phyloP scores from a whole-genome alignment of 371 early-diverging fungal genomes.

The Mucor circinelloides region DNA sequence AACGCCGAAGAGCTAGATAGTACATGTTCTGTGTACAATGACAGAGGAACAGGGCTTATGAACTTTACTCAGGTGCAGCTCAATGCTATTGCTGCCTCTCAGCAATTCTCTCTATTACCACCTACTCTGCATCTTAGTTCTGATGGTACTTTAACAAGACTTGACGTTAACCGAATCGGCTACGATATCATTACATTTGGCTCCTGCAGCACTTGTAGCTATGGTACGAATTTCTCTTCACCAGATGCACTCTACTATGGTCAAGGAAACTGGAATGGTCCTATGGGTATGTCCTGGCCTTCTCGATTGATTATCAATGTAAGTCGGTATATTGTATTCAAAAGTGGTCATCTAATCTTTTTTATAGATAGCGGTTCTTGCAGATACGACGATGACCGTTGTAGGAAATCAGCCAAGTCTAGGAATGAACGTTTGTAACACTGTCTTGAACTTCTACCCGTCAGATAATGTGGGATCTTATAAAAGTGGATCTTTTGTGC shows the following conservation, averaged over 20 bases:
- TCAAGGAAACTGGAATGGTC: slow-evolving; percentile 22
- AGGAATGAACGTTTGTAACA: slow-evolving; percentile 6
- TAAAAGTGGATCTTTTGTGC: neutral
- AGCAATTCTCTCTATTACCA: neutral
- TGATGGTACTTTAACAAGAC: neutral
- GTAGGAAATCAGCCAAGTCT: slow-evolving; percentile 3
- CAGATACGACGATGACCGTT: slow-evolving; percentile 9
- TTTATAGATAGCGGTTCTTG: slow-evolving; percentile 28
- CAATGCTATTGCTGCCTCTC: neutral
- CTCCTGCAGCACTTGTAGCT: neutral
- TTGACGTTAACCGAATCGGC: neutral
- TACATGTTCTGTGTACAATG: neutral
- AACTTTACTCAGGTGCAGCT: neutral
- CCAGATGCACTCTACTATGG: slow-evolving; percentile 13
- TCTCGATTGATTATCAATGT: slow-evolving; percentile 11
- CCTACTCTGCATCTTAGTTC: neutral
- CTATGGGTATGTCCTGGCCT: neutral
- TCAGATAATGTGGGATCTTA: slow-evolving; percentile 15
- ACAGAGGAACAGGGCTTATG: slow-evolving; percentile 1
- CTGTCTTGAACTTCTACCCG: slow-evolving; percentile 31
- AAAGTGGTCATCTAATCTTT: too few relatives aligned
- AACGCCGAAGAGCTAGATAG: neutral
- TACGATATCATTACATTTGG: neutral
- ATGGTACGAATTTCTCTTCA: neutral
- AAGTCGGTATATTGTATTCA: neutral